These are phyloP conservation scores for Chytriomyces hyalinus DNA, from an alignment of 192 early-diverging fungal genomes.

Conservation along the genomic window DNA sequence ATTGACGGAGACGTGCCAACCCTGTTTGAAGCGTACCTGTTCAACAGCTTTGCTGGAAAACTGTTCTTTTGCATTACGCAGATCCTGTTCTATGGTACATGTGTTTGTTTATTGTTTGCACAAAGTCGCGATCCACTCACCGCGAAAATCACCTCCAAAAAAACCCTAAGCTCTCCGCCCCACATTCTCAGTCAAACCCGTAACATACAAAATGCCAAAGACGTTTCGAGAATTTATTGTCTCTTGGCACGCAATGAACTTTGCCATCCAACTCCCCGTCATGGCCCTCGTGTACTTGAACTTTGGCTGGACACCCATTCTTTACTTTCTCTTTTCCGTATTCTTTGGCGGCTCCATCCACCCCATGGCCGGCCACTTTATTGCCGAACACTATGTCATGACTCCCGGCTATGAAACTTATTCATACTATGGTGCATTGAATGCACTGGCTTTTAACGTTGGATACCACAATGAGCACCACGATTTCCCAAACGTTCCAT, in stretches of 20 bases:
- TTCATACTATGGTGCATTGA: slow-evolving; percentile 93
- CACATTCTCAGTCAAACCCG: slow-evolving; percentile 40
- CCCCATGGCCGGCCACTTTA: slow-evolving; percentile 93
- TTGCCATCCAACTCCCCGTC: slow-evolving; percentile 42
- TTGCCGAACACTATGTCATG: slow-evolving; percentile 97
- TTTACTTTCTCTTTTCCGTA: slow-evolving; percentile 47
- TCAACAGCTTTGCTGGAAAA: slow-evolving; percentile 45
- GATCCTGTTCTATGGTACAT: slow-evolving; percentile 53
- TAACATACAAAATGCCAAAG: slow-evolving; percentile 36
- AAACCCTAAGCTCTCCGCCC: slow-evolving; percentile 47
- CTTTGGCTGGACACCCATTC: slow-evolving; percentile 51
- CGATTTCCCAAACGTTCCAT: slow-evolving; percentile 90
- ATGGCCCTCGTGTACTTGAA: slow-evolving; percentile 41
- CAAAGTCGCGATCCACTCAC: neutral
- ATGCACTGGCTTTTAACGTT: slow-evolving; percentile 89
- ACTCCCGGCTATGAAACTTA: slow-evolving; percentile 94
- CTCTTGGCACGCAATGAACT: slow-evolving; percentile 52
- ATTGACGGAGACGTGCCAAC: slow-evolving; percentile 93
- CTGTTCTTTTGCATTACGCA: slow-evolving; percentile 50
- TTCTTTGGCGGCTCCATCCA: slow-evolving; percentile 85
- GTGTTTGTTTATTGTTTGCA: neutral
- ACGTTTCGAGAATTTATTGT: slow-evolving; percentile 36
- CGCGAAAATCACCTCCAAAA: neutral
- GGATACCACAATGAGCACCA: slow-evolving; percentile 99
- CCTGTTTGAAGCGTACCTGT: slow-evolving; percentile 80